Conservation (phyloP, 352 stramenopile species). For the Elongisporangium prolatum region DNA sequence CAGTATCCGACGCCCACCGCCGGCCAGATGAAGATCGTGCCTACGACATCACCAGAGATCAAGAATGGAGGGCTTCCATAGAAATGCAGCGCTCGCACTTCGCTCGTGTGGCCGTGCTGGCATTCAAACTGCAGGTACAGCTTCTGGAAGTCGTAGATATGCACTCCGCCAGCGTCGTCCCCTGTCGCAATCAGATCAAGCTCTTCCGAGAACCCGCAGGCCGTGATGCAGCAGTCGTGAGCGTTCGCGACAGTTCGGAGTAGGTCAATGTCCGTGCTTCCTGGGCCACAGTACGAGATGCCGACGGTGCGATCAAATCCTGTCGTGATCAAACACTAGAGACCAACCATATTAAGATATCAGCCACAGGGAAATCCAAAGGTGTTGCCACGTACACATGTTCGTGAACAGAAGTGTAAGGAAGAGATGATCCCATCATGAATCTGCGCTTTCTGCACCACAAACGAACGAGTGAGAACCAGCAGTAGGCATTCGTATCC, state of each 20-base stretch:
- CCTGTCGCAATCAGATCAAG: slow-evolving; percentile 47
- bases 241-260: slow-evolving; percentile 61
- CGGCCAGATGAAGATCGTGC: slow-evolving; percentile 44
- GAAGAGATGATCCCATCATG: slow-evolving; percentile 55
- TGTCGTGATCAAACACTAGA: slow-evolving; percentile 63
- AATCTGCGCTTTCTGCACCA: slow-evolving; percentile 35
- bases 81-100: slow-evolving; percentile 56
- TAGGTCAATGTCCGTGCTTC: slow-evolving; percentile 47
- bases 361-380: too few relatives aligned
- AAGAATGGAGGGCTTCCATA: slow-evolving; percentile 29
- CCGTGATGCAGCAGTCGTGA: slow-evolving; percentile 54
- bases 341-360: not conserved
- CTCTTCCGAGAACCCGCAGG: slow-evolving; percentile 37
- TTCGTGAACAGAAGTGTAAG: slow-evolving; percentile 53
- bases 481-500: too few relatives aligned
- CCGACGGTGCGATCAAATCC: slow-evolving; percentile 53
- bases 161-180: slow-evolving; percentile 45
- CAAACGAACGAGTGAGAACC: not conserved
- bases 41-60: slow-evolving; percentile 38
- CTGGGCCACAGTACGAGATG: slow-evolving; percentile 38
- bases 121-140: slow-evolving; percentile 56
- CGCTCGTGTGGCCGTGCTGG: slow-evolving; percentile 30
- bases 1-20: slow-evolving; percentile 17
- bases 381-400: slow-evolving; percentile 29
- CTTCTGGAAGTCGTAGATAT: slow-evolving; percentile 58